phyloP scores from a whole-genome alignment of 345 rosid genomes.

The Camelina hispida region DNA sequence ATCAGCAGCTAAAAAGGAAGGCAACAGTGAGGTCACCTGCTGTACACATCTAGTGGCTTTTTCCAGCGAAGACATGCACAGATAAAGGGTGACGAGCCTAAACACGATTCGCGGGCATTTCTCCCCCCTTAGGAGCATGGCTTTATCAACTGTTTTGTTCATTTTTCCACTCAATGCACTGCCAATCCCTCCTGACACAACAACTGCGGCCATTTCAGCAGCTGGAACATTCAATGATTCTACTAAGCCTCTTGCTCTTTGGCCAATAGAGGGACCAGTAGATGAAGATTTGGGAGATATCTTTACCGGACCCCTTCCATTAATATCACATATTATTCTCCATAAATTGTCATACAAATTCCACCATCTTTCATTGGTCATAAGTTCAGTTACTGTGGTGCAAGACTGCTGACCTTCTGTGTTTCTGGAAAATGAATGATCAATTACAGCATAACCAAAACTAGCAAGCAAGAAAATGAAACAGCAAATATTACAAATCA shows the following conservation, averaged over 20 bases:
- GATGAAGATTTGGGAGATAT: constrained; percentile 59
- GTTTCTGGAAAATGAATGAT: constrained; percentile 49
- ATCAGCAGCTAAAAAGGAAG: constrained; percentile 70
- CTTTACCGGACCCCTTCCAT: constrained; percentile 86
- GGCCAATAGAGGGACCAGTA: constrained; percentile 80
- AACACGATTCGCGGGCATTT: constrained; percentile 89
- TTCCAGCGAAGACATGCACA: constrained; percentile 81
- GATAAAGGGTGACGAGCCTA: constrained; percentile 80
- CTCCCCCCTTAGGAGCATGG: constrained; percentile 93
- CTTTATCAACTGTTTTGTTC: constrained; percentile 80
- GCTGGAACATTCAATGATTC: constrained; percentile 97
- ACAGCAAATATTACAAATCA: constrained; percentile 1
- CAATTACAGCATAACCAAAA: constrained; percentile 29
- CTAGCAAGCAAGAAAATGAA: constrained; percentile 14
- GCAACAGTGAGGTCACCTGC: constrained; percentile 78
- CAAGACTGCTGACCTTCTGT: constrained; percentile 49
- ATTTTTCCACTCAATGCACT: constrained; percentile 86
- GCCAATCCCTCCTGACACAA: constrained; percentile 94
- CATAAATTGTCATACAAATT: constrained; percentile 84
- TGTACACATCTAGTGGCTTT: constrained; percentile 90
- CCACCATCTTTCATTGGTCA: constrained; percentile 79
- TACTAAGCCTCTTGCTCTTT: constrained; percentile 95
- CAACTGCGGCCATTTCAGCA: constrained; percentile 99
- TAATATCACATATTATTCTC: constrained; percentile 74
- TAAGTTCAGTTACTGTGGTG: constrained; percentile 49